phyloP scores from a whole-genome alignment of 768 basidiomycete species.

The Termitomyces sp. region DNA sequence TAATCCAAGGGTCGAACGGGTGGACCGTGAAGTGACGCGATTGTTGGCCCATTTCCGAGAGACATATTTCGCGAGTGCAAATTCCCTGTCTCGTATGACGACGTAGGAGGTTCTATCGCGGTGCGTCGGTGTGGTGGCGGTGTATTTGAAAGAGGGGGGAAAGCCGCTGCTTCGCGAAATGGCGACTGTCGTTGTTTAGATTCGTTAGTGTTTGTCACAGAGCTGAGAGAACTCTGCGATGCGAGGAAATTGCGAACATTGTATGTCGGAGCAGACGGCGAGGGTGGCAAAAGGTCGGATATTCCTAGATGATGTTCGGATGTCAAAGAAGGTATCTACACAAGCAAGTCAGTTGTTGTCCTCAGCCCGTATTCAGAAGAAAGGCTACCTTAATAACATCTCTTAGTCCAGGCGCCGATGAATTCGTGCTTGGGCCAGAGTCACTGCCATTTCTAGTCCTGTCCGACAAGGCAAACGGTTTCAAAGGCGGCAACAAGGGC shows the following conservation, averaged over 20 bases:
- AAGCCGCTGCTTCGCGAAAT: slow-evolving; percentile 17
- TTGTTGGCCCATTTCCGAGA: slow-evolving; percentile 22
- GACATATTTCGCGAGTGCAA: slow-evolving; percentile 14
- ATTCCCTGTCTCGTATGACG: slow-evolving; percentile 10
- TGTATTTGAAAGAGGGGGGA: slow-evolving; percentile 24
- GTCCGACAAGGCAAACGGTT: slow-evolving; percentile 35
- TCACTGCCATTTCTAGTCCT: slow-evolving; percentile 48
- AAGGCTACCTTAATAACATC: slow-evolving; percentile 63
- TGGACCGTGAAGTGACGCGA: slow-evolving; percentile 32
- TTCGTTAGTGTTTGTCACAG: slow-evolving; percentile 13
- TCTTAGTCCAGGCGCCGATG: slow-evolving; percentile 56
- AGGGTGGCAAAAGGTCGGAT: slow-evolving; percentile 68
- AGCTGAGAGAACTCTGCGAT: slow-evolving; percentile 34
- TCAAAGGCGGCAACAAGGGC: slow-evolving; percentile 35
- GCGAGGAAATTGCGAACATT: slow-evolving; percentile 30
- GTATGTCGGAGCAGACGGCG: slow-evolving; percentile 47
- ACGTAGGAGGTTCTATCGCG: slow-evolving; percentile 14
- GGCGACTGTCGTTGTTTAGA: slow-evolving; percentile 16
- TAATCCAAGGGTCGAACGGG: slow-evolving; percentile 69
- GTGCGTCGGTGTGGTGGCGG: slow-evolving; percentile 22
- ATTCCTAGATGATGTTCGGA: slow-evolving; percentile 69
- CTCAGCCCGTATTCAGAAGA: not conserved
- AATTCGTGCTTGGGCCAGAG: slow-evolving; percentile 27
- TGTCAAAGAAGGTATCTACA: slow-evolving; percentile 59
- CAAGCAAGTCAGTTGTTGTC: not conserved